A percentile compares a stretch with the other conserved stretches of the same genome.
These are phyloP conservation scores for Dendryphion nanum DNA, from an alignment of 2,329 filamentous ascomycete genomes.

Conservation along the genomic window DNA sequence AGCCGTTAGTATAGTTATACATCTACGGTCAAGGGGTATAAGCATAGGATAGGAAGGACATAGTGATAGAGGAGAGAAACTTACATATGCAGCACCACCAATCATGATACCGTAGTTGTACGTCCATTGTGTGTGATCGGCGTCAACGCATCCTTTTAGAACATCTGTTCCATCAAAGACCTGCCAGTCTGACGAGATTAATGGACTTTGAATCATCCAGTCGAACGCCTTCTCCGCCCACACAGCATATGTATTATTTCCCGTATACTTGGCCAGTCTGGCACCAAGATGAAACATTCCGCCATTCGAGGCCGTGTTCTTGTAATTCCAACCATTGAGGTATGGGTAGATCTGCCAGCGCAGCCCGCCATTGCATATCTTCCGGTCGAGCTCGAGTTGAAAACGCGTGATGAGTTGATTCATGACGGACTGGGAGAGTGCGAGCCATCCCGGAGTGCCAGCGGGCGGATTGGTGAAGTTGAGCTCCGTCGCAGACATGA, in stretches of 20 bases:
- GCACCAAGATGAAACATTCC: conserved; percentile 40
- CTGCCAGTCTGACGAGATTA: conserved; percentile 22
- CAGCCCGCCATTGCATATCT: conserved; percentile 33
- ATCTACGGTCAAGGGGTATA: conserved; percentile 20
- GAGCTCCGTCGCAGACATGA: conserved; percentile 56
- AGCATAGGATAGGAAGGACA: neutral
- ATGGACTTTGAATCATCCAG: conserved; percentile 30
- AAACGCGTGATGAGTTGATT: conserved; percentile 37
- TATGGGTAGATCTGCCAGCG: conserved; percentile 38
- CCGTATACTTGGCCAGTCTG: conserved; percentile 37
- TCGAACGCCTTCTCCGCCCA: conserved; percentile 37
- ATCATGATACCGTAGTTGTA: conserved; percentile 41
- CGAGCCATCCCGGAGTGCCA: conserved; percentile 44
- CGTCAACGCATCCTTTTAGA: conserved; percentile 22
- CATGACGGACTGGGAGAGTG: conserved; percentile 42
- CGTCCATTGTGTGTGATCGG: conserved; percentile 33
- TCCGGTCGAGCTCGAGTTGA: conserved; percentile 17
- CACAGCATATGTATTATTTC: conserved; percentile 35
- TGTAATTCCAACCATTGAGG: conserved; percentile 37
- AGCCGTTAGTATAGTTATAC: conserved; percentile 42
- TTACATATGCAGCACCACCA: conserved; percentile 32
- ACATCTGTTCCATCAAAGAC: conserved; percentile 28
- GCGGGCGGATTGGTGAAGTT: conserved; percentile 44
- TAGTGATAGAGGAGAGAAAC: neutral
- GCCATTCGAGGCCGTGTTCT: conserved; percentile 40